A percentile compares a stretch with the other conserved stretches of the same genome.
These are phyloP conservation scores for Balamuthia mandrillaris DNA, from an alignment of 208 protist genomes.

Conservation along the genomic window DNA sequence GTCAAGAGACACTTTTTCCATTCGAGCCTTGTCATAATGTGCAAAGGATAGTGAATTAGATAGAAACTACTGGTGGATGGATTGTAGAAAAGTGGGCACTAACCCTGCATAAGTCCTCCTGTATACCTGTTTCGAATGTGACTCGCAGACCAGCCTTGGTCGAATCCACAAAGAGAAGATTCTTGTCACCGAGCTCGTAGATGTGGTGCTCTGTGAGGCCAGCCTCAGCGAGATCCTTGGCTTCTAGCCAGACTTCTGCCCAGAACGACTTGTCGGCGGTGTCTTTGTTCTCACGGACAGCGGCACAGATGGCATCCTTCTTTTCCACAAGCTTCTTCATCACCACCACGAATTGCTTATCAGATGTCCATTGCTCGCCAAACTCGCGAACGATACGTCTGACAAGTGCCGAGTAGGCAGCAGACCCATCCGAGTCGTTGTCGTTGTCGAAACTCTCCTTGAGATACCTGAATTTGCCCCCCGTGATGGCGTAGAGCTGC, in stretches of 20 bases:
- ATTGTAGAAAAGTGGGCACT: too few species aligned
- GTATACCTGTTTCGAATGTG: background rate
- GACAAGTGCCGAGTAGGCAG: background rate
- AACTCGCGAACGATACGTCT: background rate
- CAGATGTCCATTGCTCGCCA: background rate
- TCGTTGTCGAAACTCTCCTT: background rate
- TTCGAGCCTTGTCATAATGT: background rate
- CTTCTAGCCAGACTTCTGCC: background rate
- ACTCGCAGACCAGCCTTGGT: slow-evolving; percentile 5
- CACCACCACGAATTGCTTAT: background rate
- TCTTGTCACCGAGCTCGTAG: slow-evolving; percentile 9
- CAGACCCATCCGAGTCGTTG: background rate
- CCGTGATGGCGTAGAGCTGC: slow-evolving; percentile 8
- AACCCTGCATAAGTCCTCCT: background rate
- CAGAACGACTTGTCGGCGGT: background rate
- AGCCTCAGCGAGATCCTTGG: background rate
- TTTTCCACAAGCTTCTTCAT: slow-evolving; percentile 16
- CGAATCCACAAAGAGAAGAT: slow-evolving; percentile 15
- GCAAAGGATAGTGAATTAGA: too few species aligned
- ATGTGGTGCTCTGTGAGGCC: background rate
- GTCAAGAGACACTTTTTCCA: background rate
- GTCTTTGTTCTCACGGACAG: background rate
- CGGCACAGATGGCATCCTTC: background rate
- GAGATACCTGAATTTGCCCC: background rate
- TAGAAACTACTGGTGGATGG: too few species aligned